Percentiles rank a stretch among this genome's conserved stretches.
These are phyloP conservation scores for Myochromella boudieri DNA, from an alignment of 768 basidiomycete genomes.

Conservation along the genomic window DNA sequence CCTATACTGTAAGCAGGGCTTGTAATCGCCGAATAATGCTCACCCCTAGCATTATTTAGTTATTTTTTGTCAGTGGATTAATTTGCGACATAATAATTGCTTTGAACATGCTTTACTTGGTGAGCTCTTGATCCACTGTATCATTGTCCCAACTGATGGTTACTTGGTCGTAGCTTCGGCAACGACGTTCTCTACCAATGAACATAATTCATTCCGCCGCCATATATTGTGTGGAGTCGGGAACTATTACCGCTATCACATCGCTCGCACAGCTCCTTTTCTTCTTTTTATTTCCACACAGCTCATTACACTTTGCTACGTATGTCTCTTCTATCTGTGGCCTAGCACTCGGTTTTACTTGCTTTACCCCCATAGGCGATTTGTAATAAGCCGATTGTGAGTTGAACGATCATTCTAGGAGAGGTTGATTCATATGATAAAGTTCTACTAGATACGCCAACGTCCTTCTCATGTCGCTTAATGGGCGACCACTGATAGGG, in stretches of 20 bases:
- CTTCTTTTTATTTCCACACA: not conserved
- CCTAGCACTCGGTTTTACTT: not conserved
- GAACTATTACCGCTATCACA: not conserved
- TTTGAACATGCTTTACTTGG: not conserved
- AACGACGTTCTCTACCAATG: not conserved
- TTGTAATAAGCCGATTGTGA: not conserved
- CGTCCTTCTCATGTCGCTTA: not conserved
- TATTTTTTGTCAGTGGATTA: not conserved
- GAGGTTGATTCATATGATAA: not conserved
- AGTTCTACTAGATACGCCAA: not conserved
- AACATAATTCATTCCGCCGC: not conserved
- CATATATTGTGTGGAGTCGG: not conserved
- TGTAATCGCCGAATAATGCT: no score
- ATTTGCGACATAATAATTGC: not conserved
- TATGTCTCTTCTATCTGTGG: not conserved
- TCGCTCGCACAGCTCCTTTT: not conserved
- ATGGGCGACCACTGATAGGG: not conserved
- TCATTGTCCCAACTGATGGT: not conserved
- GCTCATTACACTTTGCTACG: not conserved
- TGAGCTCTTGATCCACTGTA: not conserved
- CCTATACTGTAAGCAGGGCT: no score
- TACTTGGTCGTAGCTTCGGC: not conserved
- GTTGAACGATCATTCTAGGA: not conserved
- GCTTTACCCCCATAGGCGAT: not conserved
- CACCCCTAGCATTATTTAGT: no score